Percentiles rank a stretch among this genome's conserved stretches.
Conservation (phyloP, 441 rosid species). For the Manihot esculenta region DNA sequence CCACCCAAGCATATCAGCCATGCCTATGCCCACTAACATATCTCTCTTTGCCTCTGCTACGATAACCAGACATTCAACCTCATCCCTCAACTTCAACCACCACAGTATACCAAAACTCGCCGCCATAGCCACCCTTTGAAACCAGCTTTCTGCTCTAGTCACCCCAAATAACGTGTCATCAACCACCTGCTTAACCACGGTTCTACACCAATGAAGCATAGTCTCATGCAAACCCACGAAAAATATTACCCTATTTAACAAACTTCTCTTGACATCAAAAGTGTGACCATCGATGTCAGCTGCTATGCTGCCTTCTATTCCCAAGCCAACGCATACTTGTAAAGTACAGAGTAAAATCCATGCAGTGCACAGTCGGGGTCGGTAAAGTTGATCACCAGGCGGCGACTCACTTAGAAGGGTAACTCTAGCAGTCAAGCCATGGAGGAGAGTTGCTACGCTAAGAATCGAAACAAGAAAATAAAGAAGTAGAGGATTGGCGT, state of each 20-base stretch:
- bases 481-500: slow-evolving; percentile 37
- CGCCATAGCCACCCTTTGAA: slow-evolving; percentile 47
- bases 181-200: slow-evolving; percentile 69
- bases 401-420: slow-evolving; percentile 29
- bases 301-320: slow-evolving; percentile 48
- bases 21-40: slow-evolving; percentile 31
- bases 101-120: slow-evolving; percentile 57
- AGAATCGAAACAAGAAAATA: slow-evolving; percentile 43
- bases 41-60: slow-evolving; percentile 57
- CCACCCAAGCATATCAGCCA: slow-evolving; percentile 64
- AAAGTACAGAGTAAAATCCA: slow-evolving; percentile 61
- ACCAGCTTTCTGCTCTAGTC: slow-evolving; percentile 43
- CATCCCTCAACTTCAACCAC: slow-evolving; percentile 87
- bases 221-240: slow-evolving; percentile 81
- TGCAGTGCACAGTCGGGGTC: slow-evolving; percentile 42
- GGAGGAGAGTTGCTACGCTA: slow-evolving; percentile 52
- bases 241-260: slow-evolving; percentile 46
- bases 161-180: slow-evolving; percentile 53
- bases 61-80: slow-evolving; percentile 62
- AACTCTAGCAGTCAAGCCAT: slow-evolving; percentile 50
- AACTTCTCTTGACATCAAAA: slow-evolving; percentile 35
- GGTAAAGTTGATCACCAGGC: slow-evolving; percentile 14
- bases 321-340: slow-evolving; percentile 60
- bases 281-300: slow-evolving; percentile 34
- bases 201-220: slow-evolving; percentile 61